phyloP scores from a whole-genome alignment of 1,284 basidiomycete genomes.

The Fistulinella cinereoalba region DNA sequence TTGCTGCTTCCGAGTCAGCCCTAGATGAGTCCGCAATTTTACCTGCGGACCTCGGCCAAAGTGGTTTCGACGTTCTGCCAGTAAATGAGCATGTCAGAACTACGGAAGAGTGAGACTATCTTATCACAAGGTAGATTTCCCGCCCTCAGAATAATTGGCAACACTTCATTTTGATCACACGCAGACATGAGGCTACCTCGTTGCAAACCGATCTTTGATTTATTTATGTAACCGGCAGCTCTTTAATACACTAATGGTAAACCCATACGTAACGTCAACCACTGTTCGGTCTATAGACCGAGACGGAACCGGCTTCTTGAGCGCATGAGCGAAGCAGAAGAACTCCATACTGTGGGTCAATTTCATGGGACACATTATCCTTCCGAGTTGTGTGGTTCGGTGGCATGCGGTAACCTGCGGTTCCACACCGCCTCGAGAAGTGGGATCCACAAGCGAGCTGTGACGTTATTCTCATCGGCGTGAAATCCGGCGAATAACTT shows the following conservation, averaged over 20 bases:
- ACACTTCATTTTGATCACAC: neutral
- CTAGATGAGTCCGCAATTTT: constrained; percentile 73
- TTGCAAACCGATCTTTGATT: constrained; percentile 3
- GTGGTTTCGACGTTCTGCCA: constrained; percentile 71
- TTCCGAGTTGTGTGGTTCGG: no score
- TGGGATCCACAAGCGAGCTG: constrained; percentile 1
- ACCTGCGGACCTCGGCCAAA: constrained; percentile 68
- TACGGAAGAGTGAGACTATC: constrained; percentile 9
- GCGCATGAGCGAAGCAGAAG: neutral
- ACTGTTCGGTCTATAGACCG: constrained; percentile 9
- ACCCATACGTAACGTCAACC: neutral
- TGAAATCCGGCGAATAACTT: constrained; percentile 8
- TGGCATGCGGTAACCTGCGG: neutral
- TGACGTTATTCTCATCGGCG: constrained; percentile 7
- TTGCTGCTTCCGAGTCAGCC: constrained; percentile 34
- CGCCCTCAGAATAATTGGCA: neutral
- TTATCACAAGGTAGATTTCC: neutral
- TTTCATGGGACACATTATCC: no score
- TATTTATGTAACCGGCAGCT: neutral
- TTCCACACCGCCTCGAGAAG: constrained; percentile 3
- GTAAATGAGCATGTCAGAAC: constrained; percentile 42
- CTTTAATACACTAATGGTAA: no score
- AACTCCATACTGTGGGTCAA: no score
- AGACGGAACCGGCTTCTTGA: constrained; percentile 13
- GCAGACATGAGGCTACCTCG: neutral